These are phyloP conservation scores for Argentina anserina DNA, from an alignment of 306 rosid species.

Conservation along the genomic window DNA sequence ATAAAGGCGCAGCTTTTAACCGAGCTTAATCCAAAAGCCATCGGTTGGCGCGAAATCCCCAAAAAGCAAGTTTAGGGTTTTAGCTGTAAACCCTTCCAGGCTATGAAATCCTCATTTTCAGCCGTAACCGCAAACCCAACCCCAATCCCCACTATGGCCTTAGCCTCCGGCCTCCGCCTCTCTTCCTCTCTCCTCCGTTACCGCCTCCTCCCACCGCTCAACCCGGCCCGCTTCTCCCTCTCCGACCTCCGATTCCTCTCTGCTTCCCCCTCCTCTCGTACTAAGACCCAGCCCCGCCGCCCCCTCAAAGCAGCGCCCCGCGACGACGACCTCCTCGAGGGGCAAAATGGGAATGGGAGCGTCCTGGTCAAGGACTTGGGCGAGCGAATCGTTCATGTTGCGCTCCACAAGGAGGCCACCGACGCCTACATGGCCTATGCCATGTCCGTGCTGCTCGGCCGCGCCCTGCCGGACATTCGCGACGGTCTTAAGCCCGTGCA, in stretches of 20 bases:
- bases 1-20: too few relatives aligned
- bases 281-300: slow-evolving; percentile 11
- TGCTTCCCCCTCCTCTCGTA: slow-evolving; percentile 1
- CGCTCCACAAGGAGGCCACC: slow-evolving; percentile 79
- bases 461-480: slow-evolving; percentile 93
- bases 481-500: slow-evolving; percentile 97
- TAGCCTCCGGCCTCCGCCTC: slow-evolving; percentile 56
- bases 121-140: not conserved
- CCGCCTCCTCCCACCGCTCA: slow-evolving; percentile 29
- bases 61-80: slow-evolving; percentile 4
- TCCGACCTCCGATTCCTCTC: slow-evolving; percentile 61
- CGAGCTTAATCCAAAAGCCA: not conserved
- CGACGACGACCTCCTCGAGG: slow-evolving; percentile 22
- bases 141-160: slow-evolving; percentile 47
- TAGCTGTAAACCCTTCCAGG: slow-evolving; percentile 3
- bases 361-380: slow-evolving; percentile 35
- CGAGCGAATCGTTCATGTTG: slow-evolving; percentile 50
- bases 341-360: slow-evolving; percentile 53
- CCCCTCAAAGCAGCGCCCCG: slow-evolving; percentile 25
- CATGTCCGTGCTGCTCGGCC: slow-evolving; percentile 91
- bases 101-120: not conserved
- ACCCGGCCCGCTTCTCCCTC: slow-evolving; percentile 28
- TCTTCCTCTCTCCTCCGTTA: slow-evolving; percentile 51
- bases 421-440: slow-evolving; percentile 92
- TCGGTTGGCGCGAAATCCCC: slow-evolving; percentile 41